Evolutionary conservation across 208 protist species (phyloP), one percentile per base, ranked within the genome.

Genomic region (Leishmania lainsoni): DNA sequence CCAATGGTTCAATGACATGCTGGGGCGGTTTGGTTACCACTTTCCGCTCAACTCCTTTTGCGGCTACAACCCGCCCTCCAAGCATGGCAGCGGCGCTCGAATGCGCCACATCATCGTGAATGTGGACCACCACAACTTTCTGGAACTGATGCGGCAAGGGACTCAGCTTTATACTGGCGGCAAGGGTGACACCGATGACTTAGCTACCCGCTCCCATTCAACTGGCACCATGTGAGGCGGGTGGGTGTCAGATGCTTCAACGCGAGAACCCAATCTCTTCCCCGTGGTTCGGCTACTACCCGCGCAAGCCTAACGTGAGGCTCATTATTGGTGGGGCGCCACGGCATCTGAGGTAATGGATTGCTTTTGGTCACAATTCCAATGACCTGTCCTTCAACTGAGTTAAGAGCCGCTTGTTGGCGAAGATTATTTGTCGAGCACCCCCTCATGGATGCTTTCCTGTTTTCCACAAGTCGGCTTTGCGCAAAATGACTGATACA

Each of bases 11-110:
- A 74, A 72, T 49, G 68, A 84, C 22, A 76, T 86, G 32, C 48
- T 85, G 17, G 59, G 26, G 48, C 65, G 69, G 2, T 71, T 90
- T 9, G 79, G 79, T 17, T 87, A 90, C 69, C 69, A 29, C 12
- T 81, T 86, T 69, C 81, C 77, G 5, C 76, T 86, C 29, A 77
- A 81, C n/a, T 71, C 81, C 17, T 74, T 87, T 6, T 79, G 81
- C 2, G 87, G 81, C 26, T 90, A 86, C 76, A 87, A 86, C 76
- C 83, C 81, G 0, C 87, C 86, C 76, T 86, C 85, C 51, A 10
- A 32, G 32, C 65, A 78, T 0, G 49, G n/a, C 16, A 75, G 52
- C 29, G 76, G 66, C 56, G 71, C 66, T 14, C 20, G 73, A 17
- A 56, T 87, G 39, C 66, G 65, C 65, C 76, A 80, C 76, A 78